Percentiles rank a stretch among this genome's conserved stretches.
Evolutionary conservation across 768 basidiomycete species (phyloP).

Genomic region (Psilocybe subaeruginosa): DNA sequence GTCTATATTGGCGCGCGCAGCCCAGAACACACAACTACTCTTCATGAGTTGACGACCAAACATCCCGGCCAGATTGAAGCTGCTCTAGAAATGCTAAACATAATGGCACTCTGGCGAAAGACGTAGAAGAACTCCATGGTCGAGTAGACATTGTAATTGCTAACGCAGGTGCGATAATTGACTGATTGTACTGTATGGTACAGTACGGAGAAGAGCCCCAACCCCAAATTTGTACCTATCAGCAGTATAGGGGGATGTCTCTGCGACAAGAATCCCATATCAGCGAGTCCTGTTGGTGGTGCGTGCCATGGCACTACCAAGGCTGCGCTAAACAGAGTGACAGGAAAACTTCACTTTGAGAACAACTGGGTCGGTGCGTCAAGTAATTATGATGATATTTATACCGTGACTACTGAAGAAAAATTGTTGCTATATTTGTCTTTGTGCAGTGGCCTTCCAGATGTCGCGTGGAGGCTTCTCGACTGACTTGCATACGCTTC

Average conservation of each 20-base stretch:
- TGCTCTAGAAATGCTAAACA: not conserved
- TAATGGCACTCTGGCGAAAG: not conserved
- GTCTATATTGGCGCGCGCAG: not conserved
- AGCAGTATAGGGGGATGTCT: not conserved
- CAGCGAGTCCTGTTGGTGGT: not conserved
- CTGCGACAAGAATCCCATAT: not conserved
- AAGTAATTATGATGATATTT: not conserved
- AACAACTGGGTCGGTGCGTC: constrained; percentile 4
- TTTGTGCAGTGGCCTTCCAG: not conserved
- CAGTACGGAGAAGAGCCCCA: not conserved
- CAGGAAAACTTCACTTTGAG: constrained; percentile 12
- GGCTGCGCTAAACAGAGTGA: constrained; percentile 1
- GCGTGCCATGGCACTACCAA: constrained; percentile 1
- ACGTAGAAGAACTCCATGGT: not conserved
- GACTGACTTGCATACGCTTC: not conserved
- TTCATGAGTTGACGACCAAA: not conserved
- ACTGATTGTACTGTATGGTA: constrained; percentile 1
- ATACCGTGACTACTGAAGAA: no score
- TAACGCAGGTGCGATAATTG: not conserved
- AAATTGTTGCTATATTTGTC: no score
- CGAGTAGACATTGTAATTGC: not conserved
- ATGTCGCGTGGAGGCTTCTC: not conserved
- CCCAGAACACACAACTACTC: not conserved
- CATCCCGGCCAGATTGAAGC: not conserved
- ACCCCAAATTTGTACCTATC: constrained; percentile 5